Percentiles rank a stretch among this genome's conserved stretches.
phyloP scores from a whole-genome alignment of 1,284 basidiomycete species.

The Cryptococcus sp. region DNA sequence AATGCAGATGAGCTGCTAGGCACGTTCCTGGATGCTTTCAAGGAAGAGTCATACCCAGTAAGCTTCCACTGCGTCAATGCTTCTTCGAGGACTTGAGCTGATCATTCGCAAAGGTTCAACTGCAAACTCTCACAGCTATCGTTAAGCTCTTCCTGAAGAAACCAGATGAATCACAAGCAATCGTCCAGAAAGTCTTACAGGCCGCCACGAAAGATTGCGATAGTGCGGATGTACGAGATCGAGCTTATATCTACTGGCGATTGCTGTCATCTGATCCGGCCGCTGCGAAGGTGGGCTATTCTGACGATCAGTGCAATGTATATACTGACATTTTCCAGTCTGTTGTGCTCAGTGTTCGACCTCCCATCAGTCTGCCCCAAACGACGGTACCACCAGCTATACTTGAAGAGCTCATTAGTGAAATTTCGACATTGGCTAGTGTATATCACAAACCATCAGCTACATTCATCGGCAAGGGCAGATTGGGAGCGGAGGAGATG shows the following conservation, averaged over 20 bases:
- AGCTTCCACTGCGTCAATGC: slow-evolving; percentile 11
- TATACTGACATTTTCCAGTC: slow-evolving; percentile 53
- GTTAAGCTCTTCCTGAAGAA: slow-evolving; percentile 98
- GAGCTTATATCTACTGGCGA: slow-evolving; percentile 95
- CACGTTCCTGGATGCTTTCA: slow-evolving; percentile 82
- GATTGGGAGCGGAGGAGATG: slow-evolving; percentile 78
- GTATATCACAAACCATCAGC: slow-evolving; percentile 95
- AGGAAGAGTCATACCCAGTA: slow-evolving; percentile 80
- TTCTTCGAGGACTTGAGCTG: too few relatives aligned
- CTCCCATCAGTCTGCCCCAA: slow-evolving; percentile 86
- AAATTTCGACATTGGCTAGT: slow-evolving; percentile 80
- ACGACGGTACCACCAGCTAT: slow-evolving; percentile 85
- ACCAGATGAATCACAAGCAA: slow-evolving; percentile 77
- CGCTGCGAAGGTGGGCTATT: slow-evolving; percentile 73
- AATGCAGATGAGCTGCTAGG: slow-evolving; percentile 94
- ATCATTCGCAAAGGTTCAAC: slow-evolving; percentile 66
- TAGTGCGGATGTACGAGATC: slow-evolving; percentile 92
- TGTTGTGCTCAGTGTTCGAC: slow-evolving; percentile 84
- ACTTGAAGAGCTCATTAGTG: slow-evolving; percentile 86
- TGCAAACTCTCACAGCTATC: slow-evolving; percentile 87
- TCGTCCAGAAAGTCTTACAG: slow-evolving; percentile 93
- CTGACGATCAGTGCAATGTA: background rate
- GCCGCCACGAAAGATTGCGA: slow-evolving; percentile 97
- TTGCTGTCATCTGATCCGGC: slow-evolving; percentile 86
- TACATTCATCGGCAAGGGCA: slow-evolving; percentile 80